These are phyloP conservation scores for Puccinia triticina DNA, from an alignment of 1,284 basidiomycete genomes.

Conservation along the genomic window DNA sequence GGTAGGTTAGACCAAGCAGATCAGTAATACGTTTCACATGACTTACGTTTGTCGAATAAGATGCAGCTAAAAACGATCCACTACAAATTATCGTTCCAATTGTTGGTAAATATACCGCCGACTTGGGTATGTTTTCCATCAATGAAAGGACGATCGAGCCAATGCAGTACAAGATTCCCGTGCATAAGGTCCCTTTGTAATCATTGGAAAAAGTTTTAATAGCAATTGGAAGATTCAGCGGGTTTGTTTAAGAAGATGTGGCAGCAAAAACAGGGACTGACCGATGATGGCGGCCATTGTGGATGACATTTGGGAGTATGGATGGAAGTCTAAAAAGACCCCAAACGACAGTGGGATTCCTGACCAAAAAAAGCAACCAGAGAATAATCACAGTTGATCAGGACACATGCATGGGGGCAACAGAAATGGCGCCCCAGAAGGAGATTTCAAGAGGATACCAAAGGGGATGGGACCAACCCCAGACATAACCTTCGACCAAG, in stretches of 20 bases:
- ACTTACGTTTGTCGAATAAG: conserved; percentile 31
- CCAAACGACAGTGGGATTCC: conserved; percentile 40
- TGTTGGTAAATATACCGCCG: background rate
- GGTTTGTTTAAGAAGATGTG: background rate
- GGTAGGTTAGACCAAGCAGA: no score
- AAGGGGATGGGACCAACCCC: no score
- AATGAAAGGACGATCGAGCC: conserved; percentile 24
- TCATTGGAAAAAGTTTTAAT: no score
- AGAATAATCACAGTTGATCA: background rate
- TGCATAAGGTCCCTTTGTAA: conserved; percentile 23
- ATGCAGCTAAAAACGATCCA: conserved; percentile 28
- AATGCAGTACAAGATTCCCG: conserved; percentile 33
- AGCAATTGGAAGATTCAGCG: no score
- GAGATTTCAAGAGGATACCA: no score
- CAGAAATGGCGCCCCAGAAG: no score
- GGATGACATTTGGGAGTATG: conserved; percentile 32
- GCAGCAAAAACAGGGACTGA: background rate
- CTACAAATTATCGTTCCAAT: conserved; percentile 26
- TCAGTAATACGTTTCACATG: no score
- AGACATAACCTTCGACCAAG: conserved; percentile 40
- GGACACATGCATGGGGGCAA: no score
- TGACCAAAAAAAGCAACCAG: background rate
- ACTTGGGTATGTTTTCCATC: conserved; percentile 17
- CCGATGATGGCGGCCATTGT: conserved; percentile 41
- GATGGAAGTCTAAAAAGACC: conserved; percentile 37